Evolutionary conservation across 371 early-diverging fungal species (phyloP).

Genomic region (Saksenaea oblongispora): DNA sequence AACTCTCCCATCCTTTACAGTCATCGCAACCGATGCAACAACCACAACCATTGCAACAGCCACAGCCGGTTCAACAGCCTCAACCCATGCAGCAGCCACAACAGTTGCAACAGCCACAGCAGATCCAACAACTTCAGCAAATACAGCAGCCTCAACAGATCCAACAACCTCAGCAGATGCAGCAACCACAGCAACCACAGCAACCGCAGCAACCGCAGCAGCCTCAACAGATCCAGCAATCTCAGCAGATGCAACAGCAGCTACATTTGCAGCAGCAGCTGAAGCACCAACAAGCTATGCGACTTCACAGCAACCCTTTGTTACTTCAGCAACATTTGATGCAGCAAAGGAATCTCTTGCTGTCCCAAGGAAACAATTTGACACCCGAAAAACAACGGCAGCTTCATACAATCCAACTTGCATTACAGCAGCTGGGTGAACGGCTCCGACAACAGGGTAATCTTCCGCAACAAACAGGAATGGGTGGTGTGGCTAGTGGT

Average conservation of each 20-base stretch:
- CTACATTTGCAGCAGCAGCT: slow-evolving; percentile 3
- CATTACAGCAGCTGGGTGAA: slow-evolving; percentile 11
- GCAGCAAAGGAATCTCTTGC: slow-evolving; percentile 24
- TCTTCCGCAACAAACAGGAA: slow-evolving; percentile 7
- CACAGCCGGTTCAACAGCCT: slow-evolving; percentile 21
- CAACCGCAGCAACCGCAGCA: slow-evolving; percentile 3
- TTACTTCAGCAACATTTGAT: slow-evolving; percentile 23
- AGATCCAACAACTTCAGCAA: slow-evolving; percentile 20
- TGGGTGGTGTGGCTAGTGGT: slow-evolving; percentile 6
- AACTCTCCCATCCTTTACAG: slow-evolving; percentile 15
- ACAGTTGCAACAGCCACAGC: slow-evolving; percentile 18
- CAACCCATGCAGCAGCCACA: slow-evolving; percentile 27
- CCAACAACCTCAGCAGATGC: slow-evolving; percentile 16
- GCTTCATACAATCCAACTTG: slow-evolving; percentile 15
- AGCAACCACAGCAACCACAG: slow-evolving; percentile 6
- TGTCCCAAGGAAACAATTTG: slow-evolving; percentile 7
- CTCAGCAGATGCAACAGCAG: background rate
- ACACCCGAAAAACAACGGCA: slow-evolving; percentile 42
- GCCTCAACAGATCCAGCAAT: slow-evolving; percentile 7
- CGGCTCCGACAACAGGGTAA: slow-evolving; percentile 6
- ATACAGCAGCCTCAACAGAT: slow-evolving; percentile 8
- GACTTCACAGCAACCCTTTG: slow-evolving; percentile 8
- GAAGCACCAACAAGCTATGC: slow-evolving; percentile 11
- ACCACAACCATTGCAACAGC: slow-evolving; percentile 16
- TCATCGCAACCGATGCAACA: slow-evolving; percentile 13